Conservation (phyloP, 345 rosid species). For the Citrus reticulata region DNA sequence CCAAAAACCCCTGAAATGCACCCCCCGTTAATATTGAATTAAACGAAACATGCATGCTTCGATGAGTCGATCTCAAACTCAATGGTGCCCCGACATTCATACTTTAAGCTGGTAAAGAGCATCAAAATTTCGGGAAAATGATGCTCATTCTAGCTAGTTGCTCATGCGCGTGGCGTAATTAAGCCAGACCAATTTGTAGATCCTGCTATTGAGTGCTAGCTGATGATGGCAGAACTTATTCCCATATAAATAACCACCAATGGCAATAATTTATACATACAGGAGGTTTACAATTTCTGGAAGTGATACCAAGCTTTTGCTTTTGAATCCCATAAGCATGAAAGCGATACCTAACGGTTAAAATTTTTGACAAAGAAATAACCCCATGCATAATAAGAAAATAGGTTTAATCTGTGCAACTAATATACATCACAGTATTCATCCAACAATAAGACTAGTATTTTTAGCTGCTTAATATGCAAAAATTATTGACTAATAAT, state of each 20-base stretch:
- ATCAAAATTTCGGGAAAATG: background rate
- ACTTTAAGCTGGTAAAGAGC: background rate
- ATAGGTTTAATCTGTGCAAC: too few relatives aligned
- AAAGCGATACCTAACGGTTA: too few relatives aligned
- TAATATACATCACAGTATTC: too few relatives aligned
- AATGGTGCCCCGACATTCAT: background rate
- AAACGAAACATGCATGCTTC: background rate
- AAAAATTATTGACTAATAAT: background rate
- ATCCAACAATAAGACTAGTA: too few relatives aligned
- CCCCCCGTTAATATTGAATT: background rate
- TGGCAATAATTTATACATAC: background rate
- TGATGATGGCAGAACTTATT: background rate
- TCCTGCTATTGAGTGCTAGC: background rate
- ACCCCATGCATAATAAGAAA: too few relatives aligned
- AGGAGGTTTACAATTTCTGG: background rate
- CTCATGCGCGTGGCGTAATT: background rate
- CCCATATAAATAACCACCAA: background rate
- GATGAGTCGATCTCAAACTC: background rate
- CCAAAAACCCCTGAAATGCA: background rate
- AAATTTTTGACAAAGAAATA: too few relatives aligned
- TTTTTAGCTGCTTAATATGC: background rate
- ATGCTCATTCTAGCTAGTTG: background rate
- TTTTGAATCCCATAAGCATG: too few relatives aligned
- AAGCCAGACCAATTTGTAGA: background rate
- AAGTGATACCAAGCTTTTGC: background rate